Evolutionary conservation across 768 basidiomycete species (phyloP).

Genomic region (Dioszegia aurantiaca): DNA sequence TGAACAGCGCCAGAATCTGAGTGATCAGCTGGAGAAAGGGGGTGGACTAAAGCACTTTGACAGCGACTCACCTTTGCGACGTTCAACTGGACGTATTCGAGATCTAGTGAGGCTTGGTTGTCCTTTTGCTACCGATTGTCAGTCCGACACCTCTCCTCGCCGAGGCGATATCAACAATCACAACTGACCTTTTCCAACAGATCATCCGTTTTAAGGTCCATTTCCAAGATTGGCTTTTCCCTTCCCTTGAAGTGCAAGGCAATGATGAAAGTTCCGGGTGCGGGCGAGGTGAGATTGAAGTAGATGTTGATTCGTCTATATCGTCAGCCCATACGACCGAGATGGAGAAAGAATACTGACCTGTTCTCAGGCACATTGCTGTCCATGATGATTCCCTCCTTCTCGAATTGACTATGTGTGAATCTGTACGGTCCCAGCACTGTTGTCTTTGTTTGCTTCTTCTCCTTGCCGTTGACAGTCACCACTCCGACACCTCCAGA

Average conservation of each 20-base stretch:
- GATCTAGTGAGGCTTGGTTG: constrained; percentile 89
- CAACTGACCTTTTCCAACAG: constrained; percentile 82
- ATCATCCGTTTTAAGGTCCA: constrained; percentile 99
- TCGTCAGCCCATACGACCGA: constrained; percentile 11
- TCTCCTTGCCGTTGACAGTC: constrained; percentile 94
- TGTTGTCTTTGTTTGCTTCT: constrained; percentile 78
- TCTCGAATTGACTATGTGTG: constrained; percentile 96
- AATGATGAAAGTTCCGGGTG: constrained; percentile 97
- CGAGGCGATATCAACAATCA: no score
- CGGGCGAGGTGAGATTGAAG: constrained; percentile 97
- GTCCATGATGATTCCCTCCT: constrained; percentile 98
- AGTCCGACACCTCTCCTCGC: background rate
- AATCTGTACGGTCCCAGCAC: constrained; percentile 94
- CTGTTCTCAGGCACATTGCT: constrained; percentile 98
- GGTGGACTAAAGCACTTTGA: constrained; percentile 90
- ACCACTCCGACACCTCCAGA: constrained; percentile 86
- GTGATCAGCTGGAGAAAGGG: background rate
- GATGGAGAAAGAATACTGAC: constrained; percentile 55
- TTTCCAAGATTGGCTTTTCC: constrained; percentile 98
- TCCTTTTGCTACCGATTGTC: constrained; percentile 79
- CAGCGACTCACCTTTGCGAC: constrained; percentile 90
- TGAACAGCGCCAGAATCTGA: constrained; percentile 3
- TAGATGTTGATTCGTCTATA: constrained; percentile 91
- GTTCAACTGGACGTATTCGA: constrained; percentile 96
- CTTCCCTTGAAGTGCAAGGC: constrained; percentile 98